Percentiles rank a stretch among this genome's conserved stretches.
Conservation (phyloP, 495 filamentous ascomycete genomes). For the Lepidopterella palustris region DNA sequence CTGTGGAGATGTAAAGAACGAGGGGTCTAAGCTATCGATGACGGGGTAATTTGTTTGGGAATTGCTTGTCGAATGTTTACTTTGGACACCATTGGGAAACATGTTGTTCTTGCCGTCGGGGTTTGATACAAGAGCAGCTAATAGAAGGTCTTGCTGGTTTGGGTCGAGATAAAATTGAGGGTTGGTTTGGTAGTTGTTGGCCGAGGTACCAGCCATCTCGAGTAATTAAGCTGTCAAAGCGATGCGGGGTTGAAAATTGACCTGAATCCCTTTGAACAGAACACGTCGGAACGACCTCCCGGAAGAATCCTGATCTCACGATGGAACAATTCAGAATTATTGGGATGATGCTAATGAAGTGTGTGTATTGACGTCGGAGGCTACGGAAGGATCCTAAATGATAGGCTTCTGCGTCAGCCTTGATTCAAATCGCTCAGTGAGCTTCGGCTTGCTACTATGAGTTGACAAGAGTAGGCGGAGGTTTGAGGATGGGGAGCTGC, state of each 20-base stretch:
- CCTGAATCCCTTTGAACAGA: background rate
- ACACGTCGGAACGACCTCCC: background rate
- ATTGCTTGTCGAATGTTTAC: constrained; percentile 5
- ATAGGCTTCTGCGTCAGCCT: background rate
- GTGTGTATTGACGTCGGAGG: background rate
- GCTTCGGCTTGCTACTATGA: background rate
- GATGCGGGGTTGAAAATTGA: constrained; percentile 20
- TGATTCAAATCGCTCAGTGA: background rate
- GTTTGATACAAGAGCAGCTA: constrained; percentile 83
- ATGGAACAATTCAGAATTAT: background rate
- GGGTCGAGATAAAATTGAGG: constrained; percentile 60
- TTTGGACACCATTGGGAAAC: constrained; percentile 5
- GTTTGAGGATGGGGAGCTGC: background rate
- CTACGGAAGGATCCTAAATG: background rate
- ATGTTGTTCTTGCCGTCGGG: constrained; percentile 33
- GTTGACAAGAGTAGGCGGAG: background rate
- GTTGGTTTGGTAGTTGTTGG: constrained; percentile 26
- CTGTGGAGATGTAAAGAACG: constrained; percentile 40
- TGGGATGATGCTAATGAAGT: background rate
- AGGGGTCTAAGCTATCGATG: constrained; percentile 12
- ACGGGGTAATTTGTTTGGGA: constrained; percentile 21
- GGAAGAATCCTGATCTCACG: background rate
- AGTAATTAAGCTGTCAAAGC: background rate
- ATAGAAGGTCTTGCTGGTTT: constrained; percentile 79
- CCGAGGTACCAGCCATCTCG: constrained; percentile 25